Evolutionary conservation across 2,329 filamentous ascomycete genomes (phyloP).

Genomic region (Scedosporium minutisporum): DNA sequence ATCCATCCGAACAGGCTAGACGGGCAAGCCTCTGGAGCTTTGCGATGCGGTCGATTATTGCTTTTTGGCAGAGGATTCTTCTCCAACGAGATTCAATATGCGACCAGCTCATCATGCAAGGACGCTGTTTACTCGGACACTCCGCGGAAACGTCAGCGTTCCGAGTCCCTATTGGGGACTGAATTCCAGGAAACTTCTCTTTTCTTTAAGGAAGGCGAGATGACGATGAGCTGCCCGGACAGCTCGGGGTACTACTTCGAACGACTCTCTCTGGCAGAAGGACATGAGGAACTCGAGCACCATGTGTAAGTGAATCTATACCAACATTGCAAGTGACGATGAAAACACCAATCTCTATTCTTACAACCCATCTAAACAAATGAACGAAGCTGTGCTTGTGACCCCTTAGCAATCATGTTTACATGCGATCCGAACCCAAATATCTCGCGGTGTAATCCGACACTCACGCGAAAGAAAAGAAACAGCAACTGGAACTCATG

Average conservation of each 20-base stretch:
- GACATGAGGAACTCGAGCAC: background rate
- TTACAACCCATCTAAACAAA: conserved; percentile 3
- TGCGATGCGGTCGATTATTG: too few species aligned
- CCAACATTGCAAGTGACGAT: background rate
- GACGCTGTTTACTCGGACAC: too few species aligned
- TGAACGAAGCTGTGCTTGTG: conserved; percentile 1
- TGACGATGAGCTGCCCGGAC: conserved; percentile 58
- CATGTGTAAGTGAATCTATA: too few species aligned
- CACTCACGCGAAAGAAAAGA: background rate
- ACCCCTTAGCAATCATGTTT: background rate
- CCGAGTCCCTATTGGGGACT: conserved; percentile 29
- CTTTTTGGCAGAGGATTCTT: too few species aligned
- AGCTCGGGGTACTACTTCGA: conserved; percentile 35
- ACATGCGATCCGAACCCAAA: background rate
- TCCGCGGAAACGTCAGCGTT: too few species aligned
- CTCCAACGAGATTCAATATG: too few species aligned
- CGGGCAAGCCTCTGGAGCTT: too few species aligned
- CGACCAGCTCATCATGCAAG: too few species aligned
- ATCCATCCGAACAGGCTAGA: too few species aligned
- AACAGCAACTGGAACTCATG: background rate
- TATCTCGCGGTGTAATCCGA: background rate
- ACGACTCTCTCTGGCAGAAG: background rate
- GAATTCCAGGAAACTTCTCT: conserved; percentile 49
- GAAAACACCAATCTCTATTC: background rate
- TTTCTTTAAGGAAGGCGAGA: conserved; percentile 67